phyloP scores from a whole-genome alignment of 495 filamentous ascomycete genomes.

The Bathelium albidoporum region DNA sequence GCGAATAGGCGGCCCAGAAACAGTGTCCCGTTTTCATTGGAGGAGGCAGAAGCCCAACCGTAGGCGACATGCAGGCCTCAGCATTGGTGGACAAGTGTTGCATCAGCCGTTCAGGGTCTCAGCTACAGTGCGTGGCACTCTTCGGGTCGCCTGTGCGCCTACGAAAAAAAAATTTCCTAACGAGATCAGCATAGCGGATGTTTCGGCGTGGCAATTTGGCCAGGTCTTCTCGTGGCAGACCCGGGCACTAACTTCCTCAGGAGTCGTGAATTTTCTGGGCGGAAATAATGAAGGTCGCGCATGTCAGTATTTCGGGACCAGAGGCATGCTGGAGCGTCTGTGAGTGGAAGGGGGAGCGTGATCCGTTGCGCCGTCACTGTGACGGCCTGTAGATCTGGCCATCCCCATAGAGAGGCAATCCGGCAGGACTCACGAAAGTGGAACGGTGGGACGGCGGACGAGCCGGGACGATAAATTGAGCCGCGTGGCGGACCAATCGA shows the following conservation, averaged over 20 bases:
- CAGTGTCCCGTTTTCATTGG: neutral
- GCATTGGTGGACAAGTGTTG: neutral
- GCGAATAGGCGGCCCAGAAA: neutral
- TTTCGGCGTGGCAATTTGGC: neutral
- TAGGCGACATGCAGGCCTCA: neutral
- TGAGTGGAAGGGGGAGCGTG: neutral
- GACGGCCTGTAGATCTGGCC: constrained; percentile 1
- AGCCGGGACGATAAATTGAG: constrained; percentile 5
- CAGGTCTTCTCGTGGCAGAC: neutral
- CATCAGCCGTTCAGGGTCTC: constrained; percentile 1
- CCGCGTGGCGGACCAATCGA: neutral
- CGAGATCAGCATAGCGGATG: neutral
- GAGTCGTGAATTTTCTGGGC: neutral
- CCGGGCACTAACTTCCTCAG: neutral
- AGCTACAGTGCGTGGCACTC: neutral
- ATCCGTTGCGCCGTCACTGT: neutral
- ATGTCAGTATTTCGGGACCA: neutral
- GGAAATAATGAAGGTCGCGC: neutral
- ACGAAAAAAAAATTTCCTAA: constrained; percentile 5
- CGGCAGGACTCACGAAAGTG: neutral
- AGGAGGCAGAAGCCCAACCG: neutral
- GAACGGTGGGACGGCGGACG: neutral
- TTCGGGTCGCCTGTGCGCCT: neutral
- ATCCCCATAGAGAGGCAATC: neutral
- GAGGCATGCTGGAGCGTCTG: neutral